These are phyloP conservation scores for Aspergillaceae sp. DNA, from an alignment of 2,329 filamentous ascomycete genomes.

Conservation along the genomic window DNA sequence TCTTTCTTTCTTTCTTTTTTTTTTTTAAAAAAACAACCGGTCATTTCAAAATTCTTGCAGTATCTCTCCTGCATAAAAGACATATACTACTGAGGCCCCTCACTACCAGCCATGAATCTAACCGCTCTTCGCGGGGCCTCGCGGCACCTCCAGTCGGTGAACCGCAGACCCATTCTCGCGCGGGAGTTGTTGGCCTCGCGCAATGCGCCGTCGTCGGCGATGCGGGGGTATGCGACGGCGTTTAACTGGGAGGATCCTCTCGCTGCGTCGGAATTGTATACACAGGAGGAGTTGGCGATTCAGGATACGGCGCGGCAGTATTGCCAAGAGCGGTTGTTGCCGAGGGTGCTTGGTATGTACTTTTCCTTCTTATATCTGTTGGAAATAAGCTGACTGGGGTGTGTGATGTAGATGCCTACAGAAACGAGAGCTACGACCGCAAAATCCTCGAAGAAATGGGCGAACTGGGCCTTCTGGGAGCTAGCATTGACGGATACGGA, in stretches of 20 bases:
- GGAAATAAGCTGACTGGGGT: not conserved
- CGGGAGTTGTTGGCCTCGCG: conserved; percentile 4
- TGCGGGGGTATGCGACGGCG: conserved; percentile 27
- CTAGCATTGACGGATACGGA: conserved; percentile 77
- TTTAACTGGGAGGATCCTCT: conserved; percentile 95
- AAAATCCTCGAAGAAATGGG: conserved; percentile 88
- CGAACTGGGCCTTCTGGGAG: conserved; percentile 76
- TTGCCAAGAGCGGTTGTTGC: conserved; percentile 80
- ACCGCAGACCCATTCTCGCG: conserved; percentile 10
- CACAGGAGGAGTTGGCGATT: conserved; percentile 85
- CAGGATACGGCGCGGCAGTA: conserved; percentile 86
- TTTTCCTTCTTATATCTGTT: conserved; percentile 3
- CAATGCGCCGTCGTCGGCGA: not conserved
- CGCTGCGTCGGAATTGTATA: conserved; percentile 63
- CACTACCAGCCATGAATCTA: conserved; percentile 21
- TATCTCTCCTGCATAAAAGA: conserved; percentile 1
- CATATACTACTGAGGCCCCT: too few species aligned
- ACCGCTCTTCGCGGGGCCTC: conserved; percentile 24
- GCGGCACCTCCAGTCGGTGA: conserved; percentile 19
- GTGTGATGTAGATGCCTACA: conserved; percentile 60
- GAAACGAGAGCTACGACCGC: conserved; percentile 77
- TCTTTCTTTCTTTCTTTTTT: too few species aligned
- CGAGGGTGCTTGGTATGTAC: conserved; percentile 69
- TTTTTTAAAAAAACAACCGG: too few species aligned
- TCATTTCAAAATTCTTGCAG: too few species aligned